Percentiles rank a stretch among this genome's conserved stretches.
These are phyloP conservation scores for Candida albicans DNA, from an alignment of 1,139 yeast genomes.

Conservation along the genomic window DNA sequence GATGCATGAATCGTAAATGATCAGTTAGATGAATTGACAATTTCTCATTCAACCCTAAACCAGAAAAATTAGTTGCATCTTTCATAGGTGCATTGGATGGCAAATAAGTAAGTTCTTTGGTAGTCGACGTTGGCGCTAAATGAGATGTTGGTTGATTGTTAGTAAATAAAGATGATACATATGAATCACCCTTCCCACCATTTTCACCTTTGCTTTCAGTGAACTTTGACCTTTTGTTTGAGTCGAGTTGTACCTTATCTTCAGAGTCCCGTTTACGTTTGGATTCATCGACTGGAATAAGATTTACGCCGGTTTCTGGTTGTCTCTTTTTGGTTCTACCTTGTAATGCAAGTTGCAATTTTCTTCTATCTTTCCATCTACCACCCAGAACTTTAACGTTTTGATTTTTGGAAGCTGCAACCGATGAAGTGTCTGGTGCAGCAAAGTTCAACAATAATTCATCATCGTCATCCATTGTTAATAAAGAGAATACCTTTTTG, in stretches of 20 bases:
- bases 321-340: conserved; percentile 41
- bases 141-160: conserved; percentile 52
- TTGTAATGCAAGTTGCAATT: conserved; percentile 47
- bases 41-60: conserved; percentile 63
- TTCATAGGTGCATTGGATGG: conserved; percentile 87
- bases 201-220: conserved; percentile 46
- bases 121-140: conserved; percentile 23
- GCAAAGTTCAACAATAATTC: conserved; percentile 69
- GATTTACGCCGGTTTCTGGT: conserved; percentile 38
- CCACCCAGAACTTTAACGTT: conserved; percentile 61
- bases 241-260: background rate
- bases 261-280: conserved; percentile 10
- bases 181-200: conserved; percentile 55
- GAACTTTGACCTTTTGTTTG: conserved; percentile 27
- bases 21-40: conserved; percentile 57
- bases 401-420: conserved; percentile 13
- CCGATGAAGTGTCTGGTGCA: conserved; percentile 27
- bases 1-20: conserved; percentile 60
- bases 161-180: conserved; percentile 85
- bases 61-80: conserved; percentile 68
- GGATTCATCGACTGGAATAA: conserved; percentile 27
- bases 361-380: conserved; percentile 77
- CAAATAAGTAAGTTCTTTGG: conserved; percentile 21
- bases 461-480: conserved; percentile 46
- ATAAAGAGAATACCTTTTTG: background rate